These are phyloP conservation scores for Bassia scoparia DNA, from an alignment of 148 eudicot species.

Conservation along the genomic window DNA sequence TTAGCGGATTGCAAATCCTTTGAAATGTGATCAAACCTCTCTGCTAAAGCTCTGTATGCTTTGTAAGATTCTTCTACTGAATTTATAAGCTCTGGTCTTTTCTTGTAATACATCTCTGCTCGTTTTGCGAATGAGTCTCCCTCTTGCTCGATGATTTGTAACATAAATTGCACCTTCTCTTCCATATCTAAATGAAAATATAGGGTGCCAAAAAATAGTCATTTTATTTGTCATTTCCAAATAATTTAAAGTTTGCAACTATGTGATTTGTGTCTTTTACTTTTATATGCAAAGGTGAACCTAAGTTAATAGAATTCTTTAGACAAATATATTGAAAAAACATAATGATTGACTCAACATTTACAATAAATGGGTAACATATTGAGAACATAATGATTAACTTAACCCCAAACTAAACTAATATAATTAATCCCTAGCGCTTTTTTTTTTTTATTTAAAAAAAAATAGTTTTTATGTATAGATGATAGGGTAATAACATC, in stretches of 20 bases:
- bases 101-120: conserved; percentile 90
- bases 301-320: neutral
- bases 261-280: neutral
- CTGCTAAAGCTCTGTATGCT: conserved; percentile 79
- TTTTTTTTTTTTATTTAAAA: too few relatives aligned
- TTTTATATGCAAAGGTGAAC: neutral
- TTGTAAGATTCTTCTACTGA: conserved; percentile 74
- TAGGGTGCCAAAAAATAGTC: neutral
- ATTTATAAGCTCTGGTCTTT: conserved; percentile 69
- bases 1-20: conserved; percentile 77
- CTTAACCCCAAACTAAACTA: too few relatives aligned
- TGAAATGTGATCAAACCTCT: conserved; percentile 75
- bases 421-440: too few relatives aligned
- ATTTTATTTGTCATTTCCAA: neutral
- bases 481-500: too few relatives aligned
- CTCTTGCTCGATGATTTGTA: conserved; percentile 76
- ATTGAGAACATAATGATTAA: too few relatives aligned
- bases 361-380: too few relatives aligned
- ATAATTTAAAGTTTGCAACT: neutral
- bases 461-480: too few relatives aligned
- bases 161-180: conserved; percentile 63
- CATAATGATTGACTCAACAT: too few relatives aligned
- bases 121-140: conserved; percentile 80
- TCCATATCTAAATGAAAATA: conserved; percentile 58
- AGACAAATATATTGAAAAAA: too few relatives aligned